A percentile compares a stretch with the other conserved stretches of the same genome.
Evolutionary conservation across 1,139 yeast species (phyloP).

Genomic region (Kodamaea alishanica): DNA sequence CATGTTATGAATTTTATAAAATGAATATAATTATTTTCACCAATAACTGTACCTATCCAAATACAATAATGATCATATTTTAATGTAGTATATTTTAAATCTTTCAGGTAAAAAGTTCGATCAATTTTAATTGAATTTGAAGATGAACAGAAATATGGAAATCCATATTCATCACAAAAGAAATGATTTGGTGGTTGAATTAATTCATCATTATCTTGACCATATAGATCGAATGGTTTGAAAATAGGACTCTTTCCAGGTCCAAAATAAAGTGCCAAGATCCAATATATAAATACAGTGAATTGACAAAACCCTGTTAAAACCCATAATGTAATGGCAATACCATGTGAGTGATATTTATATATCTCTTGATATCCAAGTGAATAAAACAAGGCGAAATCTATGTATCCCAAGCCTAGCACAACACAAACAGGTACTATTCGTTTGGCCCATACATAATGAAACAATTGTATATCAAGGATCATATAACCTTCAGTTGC

Average conservation of each 20-base stretch:
- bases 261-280: conserved; percentile 23
- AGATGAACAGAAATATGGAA: conserved; percentile 56
- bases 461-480: conserved; percentile 11
- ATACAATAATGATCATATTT: conserved; percentile 66
- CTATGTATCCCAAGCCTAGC: conserved; percentile 27
- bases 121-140: conserved; percentile 53
- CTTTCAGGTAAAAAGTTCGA: conserved; percentile 55
- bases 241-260: conserved; percentile 32
- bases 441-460: conserved; percentile 11
- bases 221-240: conserved; percentile 27
- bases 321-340: conserved; percentile 37
- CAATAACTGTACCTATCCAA: conserved; percentile 60
- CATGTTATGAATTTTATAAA: conserved; percentile 49
- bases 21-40: conserved; percentile 48
- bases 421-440: conserved; percentile 24
- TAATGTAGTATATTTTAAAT: conserved; percentile 45
- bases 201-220: conserved; percentile 17
- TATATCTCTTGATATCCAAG: conserved; percentile 38
- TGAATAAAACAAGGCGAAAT: conserved; percentile 32
- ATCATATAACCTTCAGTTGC: too few relatives aligned
- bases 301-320: conserved; percentile 26
- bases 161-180: conserved; percentile 56
- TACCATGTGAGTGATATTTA: conserved; percentile 26
- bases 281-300: conserved; percentile 32
- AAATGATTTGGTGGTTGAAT: conserved; percentile 44